Conservation (phyloP, 768 basidiomycete genomes). For the Mycena indigotica region DNA sequence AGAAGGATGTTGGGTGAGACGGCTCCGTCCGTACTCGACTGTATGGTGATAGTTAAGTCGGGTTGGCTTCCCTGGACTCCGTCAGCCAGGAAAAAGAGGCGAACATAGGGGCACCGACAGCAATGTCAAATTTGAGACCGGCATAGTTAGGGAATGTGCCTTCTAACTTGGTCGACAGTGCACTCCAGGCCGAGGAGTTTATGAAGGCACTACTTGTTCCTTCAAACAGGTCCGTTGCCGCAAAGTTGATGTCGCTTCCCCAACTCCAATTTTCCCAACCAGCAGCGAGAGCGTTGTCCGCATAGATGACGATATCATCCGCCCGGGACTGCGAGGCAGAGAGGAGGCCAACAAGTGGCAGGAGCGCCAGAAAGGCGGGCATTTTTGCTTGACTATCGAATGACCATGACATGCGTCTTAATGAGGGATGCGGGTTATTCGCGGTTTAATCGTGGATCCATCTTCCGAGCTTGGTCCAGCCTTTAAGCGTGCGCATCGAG, state of each 20-base stretch:
- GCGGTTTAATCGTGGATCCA: background rate
- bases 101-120: conserved; percentile 31
- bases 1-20: conserved; percentile 44
- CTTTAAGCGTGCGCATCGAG: background rate
- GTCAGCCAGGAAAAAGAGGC: conserved; percentile 1
- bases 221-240: conserved; percentile 44
- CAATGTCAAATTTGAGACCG: conserved; percentile 54
- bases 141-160: conserved; percentile 45
- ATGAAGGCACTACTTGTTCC: conserved; percentile 48
- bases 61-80: conserved; percentile 45
- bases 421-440: background rate
- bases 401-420: background rate
- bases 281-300: conserved; percentile 41
- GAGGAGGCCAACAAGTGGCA: conserved; percentile 12
- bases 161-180: conserved; percentile 49
- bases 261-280: conserved; percentile 60
- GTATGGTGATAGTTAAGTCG: conserved; percentile 43
- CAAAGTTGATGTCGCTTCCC: conserved; percentile 45
- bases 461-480: background rate
- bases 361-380: conserved; percentile 1
- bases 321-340: conserved; percentile 8
- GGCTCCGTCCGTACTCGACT: conserved; percentile 40
- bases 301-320: conserved; percentile 45
- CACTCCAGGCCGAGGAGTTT: conserved; percentile 44
- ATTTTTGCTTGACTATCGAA: background rate